These are phyloP conservation scores for Kalanchoe fedtschenkoi DNA, from an alignment of 164 flowering plant species.

Conservation along the genomic window DNA sequence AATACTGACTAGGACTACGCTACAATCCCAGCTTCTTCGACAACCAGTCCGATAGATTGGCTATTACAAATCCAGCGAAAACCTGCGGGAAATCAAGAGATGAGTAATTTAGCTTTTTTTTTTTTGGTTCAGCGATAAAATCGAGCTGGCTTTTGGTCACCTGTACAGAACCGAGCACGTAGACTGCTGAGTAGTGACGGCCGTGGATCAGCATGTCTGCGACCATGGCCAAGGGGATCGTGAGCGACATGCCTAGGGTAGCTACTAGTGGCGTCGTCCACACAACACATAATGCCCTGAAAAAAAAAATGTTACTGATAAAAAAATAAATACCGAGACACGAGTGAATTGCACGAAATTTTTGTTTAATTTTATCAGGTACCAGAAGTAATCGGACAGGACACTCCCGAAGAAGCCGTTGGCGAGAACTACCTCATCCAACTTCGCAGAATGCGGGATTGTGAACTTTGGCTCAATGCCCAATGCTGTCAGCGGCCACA, in stretches of 20 bases:
- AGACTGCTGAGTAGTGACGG: conserved; percentile 78
- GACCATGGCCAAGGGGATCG: conserved; percentile 88
- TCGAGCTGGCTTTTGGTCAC: conserved; percentile 18
- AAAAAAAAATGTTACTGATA: no score
- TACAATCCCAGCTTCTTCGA: conserved; percentile 57
- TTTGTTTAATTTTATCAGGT: not conserved
- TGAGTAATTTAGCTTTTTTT: no score
- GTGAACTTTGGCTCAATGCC: conserved; percentile 96
- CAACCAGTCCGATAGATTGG: conserved; percentile 63
- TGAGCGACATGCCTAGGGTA: conserved; percentile 86
- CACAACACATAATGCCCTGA: conserved; percentile 83
- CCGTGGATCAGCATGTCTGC: conserved; percentile 92
- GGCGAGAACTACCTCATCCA: conserved; percentile 85
- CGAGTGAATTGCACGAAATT: no score
- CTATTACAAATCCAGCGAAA: conserved; percentile 83
- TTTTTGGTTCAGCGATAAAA: no score
- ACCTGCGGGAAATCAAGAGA: conserved; percentile 66
- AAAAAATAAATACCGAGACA: no score
- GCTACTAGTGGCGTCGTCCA: conserved; percentile 94
- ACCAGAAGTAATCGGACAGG: conserved; percentile 97
- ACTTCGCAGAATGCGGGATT: conserved; percentile 69
- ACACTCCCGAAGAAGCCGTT: conserved; percentile 96
- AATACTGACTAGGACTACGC: conserved; percentile 9
- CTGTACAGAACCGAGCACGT: conserved; percentile 78
- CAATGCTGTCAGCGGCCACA: conserved; percentile 86